These are phyloP conservation scores for Carex cristatella DNA, from an alignment of 176 grass and related monocot genomes.

Conservation along the genomic window DNA sequence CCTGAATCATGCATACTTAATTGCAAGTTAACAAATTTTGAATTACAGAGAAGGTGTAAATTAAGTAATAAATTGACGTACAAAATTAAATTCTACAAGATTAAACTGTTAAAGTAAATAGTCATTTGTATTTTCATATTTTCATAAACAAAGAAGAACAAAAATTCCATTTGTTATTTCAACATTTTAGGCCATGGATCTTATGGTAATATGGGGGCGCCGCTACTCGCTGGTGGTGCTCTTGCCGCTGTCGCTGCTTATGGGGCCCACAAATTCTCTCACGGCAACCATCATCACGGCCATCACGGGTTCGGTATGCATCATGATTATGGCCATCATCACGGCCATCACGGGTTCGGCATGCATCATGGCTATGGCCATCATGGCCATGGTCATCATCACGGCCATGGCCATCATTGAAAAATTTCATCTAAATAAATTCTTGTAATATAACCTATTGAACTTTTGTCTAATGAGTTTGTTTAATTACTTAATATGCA, in stretches of 20 bases:
- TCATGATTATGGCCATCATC: background rate
- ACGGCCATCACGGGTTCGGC: conserved; percentile 18
- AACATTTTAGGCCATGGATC: conserved; percentile 19
- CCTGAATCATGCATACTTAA: too few relatives aligned
- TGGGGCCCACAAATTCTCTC: conserved; percentile 26
- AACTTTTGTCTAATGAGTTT: too few relatives aligned
- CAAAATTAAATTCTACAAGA: too few relatives aligned
- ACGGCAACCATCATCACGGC: conserved; percentile 18
- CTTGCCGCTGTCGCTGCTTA: conserved; percentile 25
- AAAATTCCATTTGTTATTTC: background rate
- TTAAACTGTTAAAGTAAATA: background rate
- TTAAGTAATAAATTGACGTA: too few relatives aligned
- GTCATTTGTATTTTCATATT: background rate
- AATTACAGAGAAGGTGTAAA: too few relatives aligned
- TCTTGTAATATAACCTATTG: too few relatives aligned
- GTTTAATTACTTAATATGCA: too few relatives aligned
- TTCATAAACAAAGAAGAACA: too few relatives aligned
- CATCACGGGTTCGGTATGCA: conserved; percentile 15
- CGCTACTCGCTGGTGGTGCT: conserved; percentile 15
- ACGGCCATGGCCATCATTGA: background rate
- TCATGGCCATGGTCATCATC: background rate
- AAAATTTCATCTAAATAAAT: background rate
- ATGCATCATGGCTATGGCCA: conserved; percentile 13
- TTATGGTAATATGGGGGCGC: background rate
- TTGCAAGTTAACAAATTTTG: too few relatives aligned